Percentiles rank a stretch among this genome's conserved stretches.
Conservation (phyloP, 2,329 filamentous ascomycete genomes). For the Ophiostoma himal-ulmi region DNA sequence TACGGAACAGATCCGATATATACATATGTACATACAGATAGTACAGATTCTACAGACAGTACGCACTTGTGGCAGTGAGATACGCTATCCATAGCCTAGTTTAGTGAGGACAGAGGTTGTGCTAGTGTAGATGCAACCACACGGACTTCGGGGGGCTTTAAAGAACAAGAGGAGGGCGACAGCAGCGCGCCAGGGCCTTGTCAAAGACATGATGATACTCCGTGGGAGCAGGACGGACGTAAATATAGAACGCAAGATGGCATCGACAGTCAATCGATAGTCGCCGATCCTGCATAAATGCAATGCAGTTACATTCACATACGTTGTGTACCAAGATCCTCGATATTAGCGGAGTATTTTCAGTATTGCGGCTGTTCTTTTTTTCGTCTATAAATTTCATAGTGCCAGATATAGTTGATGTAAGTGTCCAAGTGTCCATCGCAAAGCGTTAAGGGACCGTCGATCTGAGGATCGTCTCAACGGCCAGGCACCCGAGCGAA, state of each 20-base stretch:
- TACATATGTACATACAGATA: background rate
- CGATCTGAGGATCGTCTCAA: constrained; percentile 9
- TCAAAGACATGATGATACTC: background rate
- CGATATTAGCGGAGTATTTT: background rate
- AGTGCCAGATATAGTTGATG: background rate
- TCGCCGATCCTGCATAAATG: background rate
- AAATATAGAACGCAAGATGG: background rate
- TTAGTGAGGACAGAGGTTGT: constrained; percentile 6
- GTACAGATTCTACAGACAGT: background rate
- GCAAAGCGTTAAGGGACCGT: constrained; percentile 4
- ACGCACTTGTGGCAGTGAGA: constrained; percentile 9
- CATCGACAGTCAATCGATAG: background rate
- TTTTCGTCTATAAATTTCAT: background rate
- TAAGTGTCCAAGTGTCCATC: background rate
- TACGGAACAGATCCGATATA: background rate
- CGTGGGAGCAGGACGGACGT: background rate
- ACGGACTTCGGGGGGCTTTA: constrained; percentile 16
- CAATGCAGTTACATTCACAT: background rate
- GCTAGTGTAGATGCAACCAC: constrained; percentile 20
- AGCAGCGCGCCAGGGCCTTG: background rate
- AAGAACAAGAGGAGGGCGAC: background rate
- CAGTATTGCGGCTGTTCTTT: background rate
- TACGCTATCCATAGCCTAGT: background rate
- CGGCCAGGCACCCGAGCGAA: background rate
- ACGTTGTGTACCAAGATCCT: constrained; percentile 1